These are phyloP conservation scores for Eucalyptus curtisii DNA, from an alignment of 345 rosid genomes.

Conservation along the genomic window DNA sequence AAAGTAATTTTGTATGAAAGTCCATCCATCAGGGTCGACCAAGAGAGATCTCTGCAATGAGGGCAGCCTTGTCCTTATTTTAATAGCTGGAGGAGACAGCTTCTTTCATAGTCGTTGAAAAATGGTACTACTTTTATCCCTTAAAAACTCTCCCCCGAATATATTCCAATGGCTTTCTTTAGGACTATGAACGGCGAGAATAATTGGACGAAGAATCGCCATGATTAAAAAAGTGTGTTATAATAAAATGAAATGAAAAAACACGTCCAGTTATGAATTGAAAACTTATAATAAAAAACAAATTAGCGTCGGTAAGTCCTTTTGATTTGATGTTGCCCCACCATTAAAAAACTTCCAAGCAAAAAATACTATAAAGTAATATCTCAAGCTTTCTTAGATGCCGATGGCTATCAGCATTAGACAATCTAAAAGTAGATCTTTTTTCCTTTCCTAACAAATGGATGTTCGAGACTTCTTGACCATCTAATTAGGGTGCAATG, in stretches of 20 bases:
- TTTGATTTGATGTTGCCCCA: neutral
- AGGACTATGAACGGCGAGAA: neutral
- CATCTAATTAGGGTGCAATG: neutral
- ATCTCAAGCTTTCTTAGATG: neutral
- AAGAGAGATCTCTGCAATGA: neutral
- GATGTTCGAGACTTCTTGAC: neutral
- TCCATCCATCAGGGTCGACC: neutral
- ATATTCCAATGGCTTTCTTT: neutral
- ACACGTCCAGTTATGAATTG: neutral
- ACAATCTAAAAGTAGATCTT: neutral
- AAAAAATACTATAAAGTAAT: neutral
- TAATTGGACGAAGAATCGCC: neutral
- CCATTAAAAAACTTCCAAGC: neutral
- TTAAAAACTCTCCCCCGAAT: neutral
- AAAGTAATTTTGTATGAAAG: neutral
- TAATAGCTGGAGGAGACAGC: neutral
- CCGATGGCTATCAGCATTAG: neutral
- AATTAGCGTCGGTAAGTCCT: neutral
- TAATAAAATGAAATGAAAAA: neutral
- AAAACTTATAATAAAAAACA: neutral
- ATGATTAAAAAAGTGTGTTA: neutral
- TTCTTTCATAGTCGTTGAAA: neutral
- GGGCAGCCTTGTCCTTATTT: neutral
- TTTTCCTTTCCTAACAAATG: neutral
- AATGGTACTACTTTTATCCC: neutral